phyloP scores from a whole-genome alignment of 2,329 filamentous ascomycete species.

The Allantophomopsis cytisporea region DNA sequence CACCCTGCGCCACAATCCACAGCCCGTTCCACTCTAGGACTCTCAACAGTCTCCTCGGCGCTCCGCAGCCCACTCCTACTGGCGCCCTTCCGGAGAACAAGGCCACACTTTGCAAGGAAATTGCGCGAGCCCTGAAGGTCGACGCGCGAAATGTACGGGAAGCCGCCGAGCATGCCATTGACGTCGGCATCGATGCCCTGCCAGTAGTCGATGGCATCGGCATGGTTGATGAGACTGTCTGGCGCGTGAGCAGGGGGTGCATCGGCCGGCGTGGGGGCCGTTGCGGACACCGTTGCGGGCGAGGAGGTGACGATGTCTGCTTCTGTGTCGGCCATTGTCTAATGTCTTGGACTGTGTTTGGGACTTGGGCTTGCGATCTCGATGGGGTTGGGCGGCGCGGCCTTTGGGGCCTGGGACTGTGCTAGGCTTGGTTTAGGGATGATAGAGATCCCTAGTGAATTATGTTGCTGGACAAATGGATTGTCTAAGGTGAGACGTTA shows the following conservation, averaged over 20 bases:
- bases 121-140: slow-evolving; percentile 59
- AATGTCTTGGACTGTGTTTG: too few relatives aligned
- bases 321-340: too few relatives aligned
- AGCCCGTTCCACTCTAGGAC: slow-evolving; percentile 17
- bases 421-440: too few relatives aligned
- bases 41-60: not conserved
- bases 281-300: too few relatives aligned
- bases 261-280: not conserved
- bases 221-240: slow-evolving; percentile 16
- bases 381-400: too few relatives aligned
- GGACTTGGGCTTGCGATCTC: too few relatives aligned
- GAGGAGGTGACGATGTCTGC: too few relatives aligned
- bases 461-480: too few relatives aligned
- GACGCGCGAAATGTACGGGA: slow-evolving; percentile 50
- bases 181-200: slow-evolving; percentile 34
- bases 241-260: not conserved
- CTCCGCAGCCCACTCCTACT: slow-evolving; percentile 1
- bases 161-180: slow-evolving; percentile 73
- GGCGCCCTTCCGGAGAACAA: slow-evolving; percentile 14
- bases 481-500: too few relatives aligned
- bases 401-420: too few relatives aligned
- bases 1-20: slow-evolving; percentile 25
- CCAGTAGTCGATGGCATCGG: slow-evolving; percentile 29
- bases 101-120: slow-evolving; percentile 54
- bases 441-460: too few relatives aligned